A percentile compares a stretch with the other conserved stretches of the same genome.
phyloP scores from a whole-genome alignment of 176 grass and related monocot genomes.

The Aegilops speltoides region DNA sequence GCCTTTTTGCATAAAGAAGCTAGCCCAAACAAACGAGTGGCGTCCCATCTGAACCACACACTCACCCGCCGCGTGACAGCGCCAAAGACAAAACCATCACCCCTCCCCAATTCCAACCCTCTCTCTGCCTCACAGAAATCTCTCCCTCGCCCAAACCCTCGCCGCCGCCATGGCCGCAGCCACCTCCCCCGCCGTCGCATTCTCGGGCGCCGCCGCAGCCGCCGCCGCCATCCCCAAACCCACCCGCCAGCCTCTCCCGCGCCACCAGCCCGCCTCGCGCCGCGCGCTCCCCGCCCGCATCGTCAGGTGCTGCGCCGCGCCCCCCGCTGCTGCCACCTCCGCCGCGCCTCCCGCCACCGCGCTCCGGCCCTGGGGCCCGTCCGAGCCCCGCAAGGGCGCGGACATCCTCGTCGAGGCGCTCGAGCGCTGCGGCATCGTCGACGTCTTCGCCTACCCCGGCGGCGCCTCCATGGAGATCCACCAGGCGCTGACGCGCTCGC shows the following conservation, averaged over 20 bases:
- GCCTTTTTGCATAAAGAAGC: neutral
- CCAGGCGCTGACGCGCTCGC: slow-evolving; percentile 96
- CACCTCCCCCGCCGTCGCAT: slow-evolving; percentile 3
- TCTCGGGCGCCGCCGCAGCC: slow-evolving; percentile 10
- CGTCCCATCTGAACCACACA: slow-evolving; percentile 40
- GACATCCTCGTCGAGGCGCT: slow-evolving; percentile 98
- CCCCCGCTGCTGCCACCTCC: slow-evolving; percentile 22
- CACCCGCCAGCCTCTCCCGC: neutral
- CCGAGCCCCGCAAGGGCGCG: slow-evolving; percentile 80
- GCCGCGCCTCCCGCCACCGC: slow-evolving; percentile 19
- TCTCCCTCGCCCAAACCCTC: slow-evolving; percentile 18
- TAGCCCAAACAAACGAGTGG: neutral
- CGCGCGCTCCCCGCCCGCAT: slow-evolving; percentile 34
- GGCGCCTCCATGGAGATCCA: slow-evolving; percentile 99
- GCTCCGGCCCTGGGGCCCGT: slow-evolving; percentile 49
- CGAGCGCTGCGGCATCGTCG: slow-evolving; percentile 72
- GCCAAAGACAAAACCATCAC: neutral
- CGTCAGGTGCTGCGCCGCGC: slow-evolving; percentile 60
- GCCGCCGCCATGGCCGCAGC: slow-evolving; percentile 17
- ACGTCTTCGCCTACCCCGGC: slow-evolving; percentile 94
- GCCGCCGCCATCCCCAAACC: neutral
- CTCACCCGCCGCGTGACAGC: neutral
- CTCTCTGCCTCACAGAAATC: neutral
- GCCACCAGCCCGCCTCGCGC: neutral
- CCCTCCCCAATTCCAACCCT: neutral